A percentile compares a stretch with the other conserved stretches of the same genome.
Conservation (phyloP, 352 stramenopile genomes). For the Phytophthora agathidicida region DNA sequence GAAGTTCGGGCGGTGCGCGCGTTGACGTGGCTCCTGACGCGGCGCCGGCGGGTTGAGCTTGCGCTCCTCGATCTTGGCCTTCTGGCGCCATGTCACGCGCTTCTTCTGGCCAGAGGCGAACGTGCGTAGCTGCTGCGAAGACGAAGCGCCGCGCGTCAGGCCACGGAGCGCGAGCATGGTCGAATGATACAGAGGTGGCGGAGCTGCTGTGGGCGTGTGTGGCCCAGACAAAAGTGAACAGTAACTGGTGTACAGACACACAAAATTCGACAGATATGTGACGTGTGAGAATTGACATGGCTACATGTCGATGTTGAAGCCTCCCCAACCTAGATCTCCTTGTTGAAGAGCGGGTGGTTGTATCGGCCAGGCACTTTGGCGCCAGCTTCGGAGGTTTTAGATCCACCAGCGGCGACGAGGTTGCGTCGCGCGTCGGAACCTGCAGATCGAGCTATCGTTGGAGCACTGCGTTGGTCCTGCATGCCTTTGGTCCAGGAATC, state of each 20-base stretch:
- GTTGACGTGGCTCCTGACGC: constrained; percentile 55
- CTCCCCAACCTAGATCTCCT: constrained; percentile 30
- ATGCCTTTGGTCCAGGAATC: constrained; percentile 73
- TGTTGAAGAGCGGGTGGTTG: constrained; percentile 86
- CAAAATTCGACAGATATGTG: neutral
- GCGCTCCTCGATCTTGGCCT: constrained; percentile 60
- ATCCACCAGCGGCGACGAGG: constrained; percentile 44
- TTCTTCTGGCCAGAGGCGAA: constrained; percentile 61
- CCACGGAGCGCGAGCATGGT: constrained; percentile 56
- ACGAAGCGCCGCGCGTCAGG: constrained; percentile 23
- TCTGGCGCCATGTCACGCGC: constrained; percentile 71
- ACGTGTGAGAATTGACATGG: constrained; percentile 12
- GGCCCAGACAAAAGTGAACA: constrained; percentile 24
- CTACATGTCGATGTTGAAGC: neutral
- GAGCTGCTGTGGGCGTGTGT: constrained; percentile 23
- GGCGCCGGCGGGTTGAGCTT: constrained; percentile 44
- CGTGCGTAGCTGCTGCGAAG: constrained; percentile 40
- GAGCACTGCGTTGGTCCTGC: constrained; percentile 53
- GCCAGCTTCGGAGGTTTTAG: constrained; percentile 58
- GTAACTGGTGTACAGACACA: constrained; percentile 1
- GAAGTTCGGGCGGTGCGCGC: constrained; percentile 63
- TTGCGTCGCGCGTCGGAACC: constrained; percentile 74
- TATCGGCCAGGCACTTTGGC: constrained; percentile 57
- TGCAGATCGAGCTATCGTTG: constrained; percentile 37
- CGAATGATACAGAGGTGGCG: constrained; percentile 5